Evolutionary conservation across 1,284 basidiomycete species (phyloP).

Genomic region (Fomitopsis betulina): DNA sequence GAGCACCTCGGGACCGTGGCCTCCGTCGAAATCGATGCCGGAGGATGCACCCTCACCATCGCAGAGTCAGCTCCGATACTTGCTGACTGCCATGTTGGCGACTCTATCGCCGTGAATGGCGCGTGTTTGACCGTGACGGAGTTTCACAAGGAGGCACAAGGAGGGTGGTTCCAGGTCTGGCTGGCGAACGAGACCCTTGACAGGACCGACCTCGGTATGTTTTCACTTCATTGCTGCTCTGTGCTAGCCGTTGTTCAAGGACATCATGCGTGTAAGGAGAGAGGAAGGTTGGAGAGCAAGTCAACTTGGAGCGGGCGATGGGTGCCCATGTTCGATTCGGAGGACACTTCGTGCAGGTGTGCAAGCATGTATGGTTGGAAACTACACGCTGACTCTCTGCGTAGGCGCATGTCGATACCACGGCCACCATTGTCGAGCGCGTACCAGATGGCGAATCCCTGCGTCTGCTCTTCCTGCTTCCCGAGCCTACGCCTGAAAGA

Average conservation of each 20-base stretch:
- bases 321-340: slow-evolving; percentile 89
- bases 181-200: slow-evolving; percentile 93
- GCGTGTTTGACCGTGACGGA: slow-evolving; percentile 88
- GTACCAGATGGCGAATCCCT: slow-evolving; percentile 84
- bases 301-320: slow-evolving; percentile 97
- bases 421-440: slow-evolving; percentile 69
- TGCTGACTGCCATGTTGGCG: slow-evolving; percentile 89
- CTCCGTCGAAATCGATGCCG: slow-evolving; percentile 54
- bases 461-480: slow-evolving; percentile 76
- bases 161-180: slow-evolving; percentile 90
- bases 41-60: slow-evolving; percentile 86
- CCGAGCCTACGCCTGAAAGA: slow-evolving; percentile 52
- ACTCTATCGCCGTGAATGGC: slow-evolving; percentile 87
- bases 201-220: slow-evolving; percentile 85
- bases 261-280: slow-evolving; percentile 46
- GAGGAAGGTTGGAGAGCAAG: slow-evolving; percentile 72
- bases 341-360: slow-evolving; percentile 95
- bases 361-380: slow-evolving; percentile 13
- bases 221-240: not conserved
- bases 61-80: slow-evolving; percentile 72
- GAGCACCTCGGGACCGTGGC: slow-evolving; percentile 79
- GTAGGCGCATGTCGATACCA: slow-evolving; percentile 91
- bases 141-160: slow-evolving; percentile 57
- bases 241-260: not conserved
- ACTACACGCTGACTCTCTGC: not conserved